Percentiles rank a stretch among this genome's conserved stretches.
These are phyloP conservation scores for Ogataea paraovalis DNA, from an alignment of 805 yeast genomes.

Conservation along the genomic window DNA sequence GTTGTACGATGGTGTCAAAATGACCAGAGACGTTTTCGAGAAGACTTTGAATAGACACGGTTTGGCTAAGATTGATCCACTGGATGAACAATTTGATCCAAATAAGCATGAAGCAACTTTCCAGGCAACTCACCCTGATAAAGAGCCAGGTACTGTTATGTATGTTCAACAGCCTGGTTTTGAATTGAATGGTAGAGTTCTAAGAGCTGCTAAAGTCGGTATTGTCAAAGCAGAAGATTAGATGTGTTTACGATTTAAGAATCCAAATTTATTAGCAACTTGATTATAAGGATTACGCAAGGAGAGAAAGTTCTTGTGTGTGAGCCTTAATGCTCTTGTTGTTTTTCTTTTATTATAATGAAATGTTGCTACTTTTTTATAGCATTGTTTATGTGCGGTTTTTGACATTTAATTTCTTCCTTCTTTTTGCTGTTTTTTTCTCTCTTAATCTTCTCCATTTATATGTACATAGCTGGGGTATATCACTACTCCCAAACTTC, in stretches of 20 bases:
- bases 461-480: not conserved
- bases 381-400: not conserved
- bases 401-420: not conserved
- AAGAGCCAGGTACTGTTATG: conserved; percentile 90
- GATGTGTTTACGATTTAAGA: not conserved
- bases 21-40: conserved; percentile 84
- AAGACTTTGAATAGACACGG: conserved; percentile 82
- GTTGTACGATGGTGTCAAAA: conserved; percentile 81
- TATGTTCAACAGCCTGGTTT: conserved; percentile 90
- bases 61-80: conserved; percentile 71
- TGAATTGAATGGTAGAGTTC: conserved; percentile 78
- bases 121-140: conserved; percentile 79
- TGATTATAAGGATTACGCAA: no score
- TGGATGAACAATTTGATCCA: conserved; percentile 85
- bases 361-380: no score
- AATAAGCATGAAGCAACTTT: conserved; percentile 91
- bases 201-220: conserved; percentile 96
- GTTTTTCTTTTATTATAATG: no score
- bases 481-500: not conserved
- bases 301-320: no score
- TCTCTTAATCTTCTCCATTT: not conserved
- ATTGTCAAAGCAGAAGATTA: conserved; percentile 59
- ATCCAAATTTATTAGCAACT: no score
- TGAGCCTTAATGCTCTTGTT: no score
- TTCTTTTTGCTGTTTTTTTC: not conserved